Evolutionary conservation across 805 yeast species (phyloP), one percentile per base, ranked within the genome.

Genomic region (Suhomyces emberorum): DNA sequence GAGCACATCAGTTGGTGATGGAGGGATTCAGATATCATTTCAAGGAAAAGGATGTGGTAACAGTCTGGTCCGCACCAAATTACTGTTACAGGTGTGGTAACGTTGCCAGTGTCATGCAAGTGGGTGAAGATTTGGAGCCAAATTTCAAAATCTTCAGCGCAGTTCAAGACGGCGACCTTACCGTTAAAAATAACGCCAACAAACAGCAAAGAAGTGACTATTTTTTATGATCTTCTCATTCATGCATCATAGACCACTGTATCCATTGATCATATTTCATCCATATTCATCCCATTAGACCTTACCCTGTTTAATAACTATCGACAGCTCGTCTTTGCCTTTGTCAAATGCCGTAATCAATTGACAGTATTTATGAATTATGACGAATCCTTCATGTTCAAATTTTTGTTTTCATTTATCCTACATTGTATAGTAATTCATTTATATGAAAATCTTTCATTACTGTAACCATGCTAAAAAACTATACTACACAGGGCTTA

Each of bases 1-100:
- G 98, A 51, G 98, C 98, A 0, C 98, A 91, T 66, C 98, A 91
- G 63, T 76, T 91, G 60, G 98, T 93, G 15, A 95, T 93, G 96
- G 98, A 91, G 59, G 98, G 98, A 2, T 91, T 88, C 72, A 77
- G 91, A 49, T 93, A 89, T 59, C 98, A 93, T 65, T 93, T 93
- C 68, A 88, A 88, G 44, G 96, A 91, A 48, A 87, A 88, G 53
- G 95, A 87, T 55, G 97, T 91, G 35, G 98, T 91, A 24, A 91
- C 98, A 0, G 98, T 91, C 24, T 91, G 98, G 98, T 80, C 89
- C 8, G 97, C 97, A 12, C 98, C 98, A 30, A 89, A 89, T 61
- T 89, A 89, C 66, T 89, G 98, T 67, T 91, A 91, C 63, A 74
- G 98, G 54, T 91, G 98, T 68, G 98, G 98, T 41, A 91, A 91